phyloP scores from a whole-genome alignment of 108 stramenopile species.

The Cyclotella baltica region DNA sequence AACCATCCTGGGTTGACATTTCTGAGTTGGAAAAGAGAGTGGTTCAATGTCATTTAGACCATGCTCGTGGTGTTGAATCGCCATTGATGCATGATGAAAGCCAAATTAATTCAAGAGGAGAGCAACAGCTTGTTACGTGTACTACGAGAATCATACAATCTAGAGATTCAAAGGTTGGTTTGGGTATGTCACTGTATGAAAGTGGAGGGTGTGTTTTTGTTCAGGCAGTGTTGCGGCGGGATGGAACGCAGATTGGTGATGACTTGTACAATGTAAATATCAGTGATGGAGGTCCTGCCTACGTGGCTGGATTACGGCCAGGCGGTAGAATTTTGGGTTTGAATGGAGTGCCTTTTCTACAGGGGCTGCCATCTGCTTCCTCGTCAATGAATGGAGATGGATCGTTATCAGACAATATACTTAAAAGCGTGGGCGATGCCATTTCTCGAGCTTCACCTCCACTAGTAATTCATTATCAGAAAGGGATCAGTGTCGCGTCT shows the following conservation, averaged over 20 bases:
- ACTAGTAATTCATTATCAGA: conserved; percentile 42
- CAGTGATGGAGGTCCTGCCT: conserved; percentile 57
- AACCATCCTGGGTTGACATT: conserved; percentile 13
- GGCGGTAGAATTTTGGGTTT: conserved; percentile 77
- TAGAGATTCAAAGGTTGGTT: conserved; percentile 57
- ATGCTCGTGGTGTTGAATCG: not conserved
- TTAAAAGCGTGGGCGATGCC: conserved; percentile 42
- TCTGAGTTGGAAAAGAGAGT: conserved; percentile 30
- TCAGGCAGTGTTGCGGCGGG: conserved; percentile 47
- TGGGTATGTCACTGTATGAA: conserved; percentile 78
- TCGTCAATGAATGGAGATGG: not conserved
- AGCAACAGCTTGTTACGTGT: conserved; percentile 3
- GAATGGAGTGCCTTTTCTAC: conserved; percentile 70
- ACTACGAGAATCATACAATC: conserved; percentile 34
- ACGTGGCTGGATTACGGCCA: conserved; percentile 59
- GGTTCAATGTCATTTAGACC: conserved; percentile 30
- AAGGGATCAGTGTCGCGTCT: not conserved
- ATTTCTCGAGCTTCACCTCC: conserved; percentile 35
- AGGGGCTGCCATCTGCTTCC: conserved; percentile 20
- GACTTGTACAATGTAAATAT: not conserved
- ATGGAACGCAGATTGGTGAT: conserved; percentile 48
- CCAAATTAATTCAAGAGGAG: not conserved
- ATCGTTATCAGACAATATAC: conserved; percentile 32
- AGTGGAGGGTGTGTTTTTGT: conserved; percentile 55
- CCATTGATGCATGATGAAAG: conserved; percentile 16